phyloP scores from a whole-genome alignment of 257 asterid species.

The Voacanga thouarsii region DNA sequence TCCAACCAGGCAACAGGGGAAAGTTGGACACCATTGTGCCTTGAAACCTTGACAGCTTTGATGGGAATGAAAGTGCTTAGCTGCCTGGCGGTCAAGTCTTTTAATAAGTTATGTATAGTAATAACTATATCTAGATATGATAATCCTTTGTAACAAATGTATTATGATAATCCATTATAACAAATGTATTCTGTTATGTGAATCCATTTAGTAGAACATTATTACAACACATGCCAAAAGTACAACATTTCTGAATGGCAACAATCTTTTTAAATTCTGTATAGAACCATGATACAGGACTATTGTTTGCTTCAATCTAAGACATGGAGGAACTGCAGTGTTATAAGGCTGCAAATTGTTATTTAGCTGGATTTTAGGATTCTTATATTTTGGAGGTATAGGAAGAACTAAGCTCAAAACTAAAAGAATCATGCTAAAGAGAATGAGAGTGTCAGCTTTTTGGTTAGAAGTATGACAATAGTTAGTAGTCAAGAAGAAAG shows the following conservation, averaged over 20 bases:
- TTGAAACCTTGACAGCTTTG: not conserved
- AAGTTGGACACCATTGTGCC: not conserved
- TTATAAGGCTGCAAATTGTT: not conserved
- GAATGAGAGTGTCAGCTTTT: not conserved
- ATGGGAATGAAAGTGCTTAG: not conserved
- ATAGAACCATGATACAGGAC: not conserved
- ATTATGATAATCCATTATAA: not conserved
- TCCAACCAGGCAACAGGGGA: not conserved
- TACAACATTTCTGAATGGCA: not conserved
- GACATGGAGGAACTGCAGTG: not conserved
- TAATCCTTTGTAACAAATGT: not conserved
- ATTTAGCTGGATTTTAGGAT: not conserved
- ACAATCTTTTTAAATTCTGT: not conserved
- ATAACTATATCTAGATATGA: not conserved
- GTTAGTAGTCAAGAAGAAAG: not conserved
- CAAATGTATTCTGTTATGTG: not conserved
- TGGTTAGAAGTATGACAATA: not conserved
- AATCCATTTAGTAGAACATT: not conserved
- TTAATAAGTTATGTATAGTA: not conserved
- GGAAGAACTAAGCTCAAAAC: not conserved
- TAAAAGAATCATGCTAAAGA: not conserved
- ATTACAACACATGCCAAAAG: not conserved
- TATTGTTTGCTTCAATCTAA: not conserved
- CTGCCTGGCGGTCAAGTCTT: not conserved
- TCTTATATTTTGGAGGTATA: too few species aligned